Conservation (phyloP, 1,284 basidiomycete genomes). For the Polyporus tsugae region DNA sequence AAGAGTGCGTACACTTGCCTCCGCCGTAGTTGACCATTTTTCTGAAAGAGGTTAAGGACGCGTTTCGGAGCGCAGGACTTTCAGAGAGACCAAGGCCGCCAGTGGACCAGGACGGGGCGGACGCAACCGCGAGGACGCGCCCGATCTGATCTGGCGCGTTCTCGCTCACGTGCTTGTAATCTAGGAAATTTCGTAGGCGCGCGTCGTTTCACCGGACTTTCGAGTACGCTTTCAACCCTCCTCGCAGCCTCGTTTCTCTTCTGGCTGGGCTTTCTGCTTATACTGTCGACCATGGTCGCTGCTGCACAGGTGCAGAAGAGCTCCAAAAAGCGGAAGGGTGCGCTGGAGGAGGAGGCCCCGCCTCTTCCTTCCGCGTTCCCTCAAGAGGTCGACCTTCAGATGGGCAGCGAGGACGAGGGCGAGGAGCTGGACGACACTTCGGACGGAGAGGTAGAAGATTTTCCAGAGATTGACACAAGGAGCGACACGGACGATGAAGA, state of each 20-base stretch:
- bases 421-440: conserved; percentile 54
- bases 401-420: conserved; percentile 76
- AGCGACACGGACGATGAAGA: conserved; percentile 58
- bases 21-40: conserved; percentile 81
- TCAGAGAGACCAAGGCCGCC: neutral
- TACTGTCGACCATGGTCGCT: conserved; percentile 45
- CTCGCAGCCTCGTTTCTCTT: conserved; percentile 1
- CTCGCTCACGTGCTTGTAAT: conserved; percentile 30
- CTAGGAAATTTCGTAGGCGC: conserved; percentile 35
- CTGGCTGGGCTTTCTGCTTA: conserved; percentile 16
- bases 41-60: conserved; percentile 32
- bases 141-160: conserved; percentile 45
- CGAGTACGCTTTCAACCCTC: neutral
- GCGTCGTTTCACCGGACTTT: neutral
- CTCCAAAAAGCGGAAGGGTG: conserved; percentile 67
- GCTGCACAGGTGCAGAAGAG: conserved; percentile 44
- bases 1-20: conserved; percentile 51
- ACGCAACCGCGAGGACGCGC: conserved; percentile 25
- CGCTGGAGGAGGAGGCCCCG: conserved; percentile 34
- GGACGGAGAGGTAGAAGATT: conserved; percentile 56
- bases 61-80: conserved; percentile 37
- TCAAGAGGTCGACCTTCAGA: conserved; percentile 61
- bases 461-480: conserved; percentile 62
- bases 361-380: conserved; percentile 43
- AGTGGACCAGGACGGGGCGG: neutral